A percentile compares a stretch with the other conserved stretches of the same genome.
These are phyloP conservation scores for Camelina hispida DNA, from an alignment of 345 rosid genomes.

Conservation along the genomic window DNA sequence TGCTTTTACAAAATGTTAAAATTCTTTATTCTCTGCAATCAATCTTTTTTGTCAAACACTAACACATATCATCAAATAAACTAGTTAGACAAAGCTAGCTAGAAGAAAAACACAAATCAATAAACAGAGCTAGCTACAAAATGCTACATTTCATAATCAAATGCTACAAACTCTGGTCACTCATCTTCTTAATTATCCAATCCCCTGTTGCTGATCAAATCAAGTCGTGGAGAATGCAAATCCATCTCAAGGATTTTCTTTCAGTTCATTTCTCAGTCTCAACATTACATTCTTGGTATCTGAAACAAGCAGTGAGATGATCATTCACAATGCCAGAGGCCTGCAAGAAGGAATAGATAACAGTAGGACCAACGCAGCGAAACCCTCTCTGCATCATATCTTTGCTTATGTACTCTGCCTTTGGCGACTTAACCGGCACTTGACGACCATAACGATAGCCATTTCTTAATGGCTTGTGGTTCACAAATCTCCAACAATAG, in stretches of 20 bases:
- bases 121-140: conserved; percentile 32
- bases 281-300: conserved; percentile 64
- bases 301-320: conserved; percentile 75
- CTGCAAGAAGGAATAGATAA: conserved; percentile 88
- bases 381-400: conserved; percentile 94
- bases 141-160: conserved; percentile 26
- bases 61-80: conserved; percentile 27
- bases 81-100: conserved; percentile 41
- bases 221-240: conserved; percentile 20
- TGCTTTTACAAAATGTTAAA: conserved; percentile 17
- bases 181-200: background rate
- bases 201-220: conserved; percentile 14
- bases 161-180: conserved; percentile 19
- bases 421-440: conserved; percentile 85
- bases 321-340: conserved; percentile 79
- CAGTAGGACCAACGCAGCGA: conserved; percentile 88
- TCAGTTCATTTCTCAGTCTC: conserved; percentile 37
- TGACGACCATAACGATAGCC: conserved; percentile 78
- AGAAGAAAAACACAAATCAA: conserved; percentile 22
- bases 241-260: conserved; percentile 38
- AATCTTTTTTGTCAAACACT: conserved; percentile 12
- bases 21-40: conserved; percentile 28
- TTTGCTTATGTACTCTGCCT: conserved; percentile 87
- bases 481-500: conserved; percentile 84
- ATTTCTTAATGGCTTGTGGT: conserved; percentile 62